Evolutionary conservation across 345 rosid species (phyloP), one percentile per base, ranked within the genome.

Genomic region (Salix koriyanagi): DNA sequence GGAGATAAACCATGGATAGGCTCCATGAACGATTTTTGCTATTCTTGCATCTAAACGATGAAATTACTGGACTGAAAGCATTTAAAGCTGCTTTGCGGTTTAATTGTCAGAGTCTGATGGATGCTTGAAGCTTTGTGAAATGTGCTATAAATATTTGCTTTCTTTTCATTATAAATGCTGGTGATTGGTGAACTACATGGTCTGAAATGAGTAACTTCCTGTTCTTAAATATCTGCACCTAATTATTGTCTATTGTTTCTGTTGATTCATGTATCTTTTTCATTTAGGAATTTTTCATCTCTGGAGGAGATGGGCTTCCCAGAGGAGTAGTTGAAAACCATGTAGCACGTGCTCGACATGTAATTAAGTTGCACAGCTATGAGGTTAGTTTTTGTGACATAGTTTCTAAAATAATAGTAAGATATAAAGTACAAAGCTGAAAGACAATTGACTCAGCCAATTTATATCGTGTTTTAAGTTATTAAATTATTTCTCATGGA

Each of bases 291-390:
- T 93, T 96, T 85, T 96, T 96, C 73, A 92, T 96, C 65, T 96
- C 98, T 71, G 97, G 97, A 65, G 97, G 97, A 70, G 99, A 96
- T 14, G 98, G 99, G 67, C 97, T 96, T 84, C 99, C 99, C 5
- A 86, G 97, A 85, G 98, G 96, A 79, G 94, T 93, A 0, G 99
- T 96, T 69, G 99, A 96, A 86, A 93, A 96, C 81, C 97, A 96
- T 82, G 87, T 92, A 30, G 91, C 97, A 25, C 95, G 92, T 25
- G 94, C 86, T 83, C 93, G 97, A 69, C 89, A 82, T 44, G 90
- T 91, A 74, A 87, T 93, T 26, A 91, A 90, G 89, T 80, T 96
- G 85, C 91, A 90, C 7, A 87, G 94, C 75, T 86, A 88, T 66
- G 97, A 96, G 98, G 99, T 93, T 54, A 77, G 91, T 82, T 80